Evolutionary conservation across 208 protist genomes (phyloP).

Genomic region (Acanthamoeba healyi): DNA sequence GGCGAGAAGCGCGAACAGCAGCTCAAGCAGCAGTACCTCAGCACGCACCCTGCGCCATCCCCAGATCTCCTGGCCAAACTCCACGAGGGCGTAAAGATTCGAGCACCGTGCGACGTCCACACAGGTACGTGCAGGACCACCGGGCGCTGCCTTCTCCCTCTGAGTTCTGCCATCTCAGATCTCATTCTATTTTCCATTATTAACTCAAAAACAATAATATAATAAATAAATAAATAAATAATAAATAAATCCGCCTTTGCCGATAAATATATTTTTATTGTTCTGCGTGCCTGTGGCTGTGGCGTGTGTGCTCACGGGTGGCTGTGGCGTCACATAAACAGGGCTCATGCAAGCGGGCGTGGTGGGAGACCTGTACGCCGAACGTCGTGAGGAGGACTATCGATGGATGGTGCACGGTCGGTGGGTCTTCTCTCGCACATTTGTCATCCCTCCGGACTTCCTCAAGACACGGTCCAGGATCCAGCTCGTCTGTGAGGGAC

Average conservation of each 20-base stretch:
- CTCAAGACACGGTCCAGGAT: not conserved
- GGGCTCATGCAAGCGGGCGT: conserved; percentile 46
- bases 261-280: too few species aligned
- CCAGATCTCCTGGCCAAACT: conserved; percentile 6
- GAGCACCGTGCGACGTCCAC: not conserved
- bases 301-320: too few species aligned
- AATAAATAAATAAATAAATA: not conserved
- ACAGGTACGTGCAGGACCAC: not conserved
- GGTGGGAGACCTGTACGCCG: conserved; percentile 51
- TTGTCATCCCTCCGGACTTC: not conserved
- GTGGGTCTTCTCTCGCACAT: conserved; percentile 35
- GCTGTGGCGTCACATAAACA: too few species aligned
- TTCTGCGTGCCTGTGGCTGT: too few species aligned
- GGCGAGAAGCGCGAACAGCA: conserved; percentile 24
- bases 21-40: conserved; percentile 32
- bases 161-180: not conserved
- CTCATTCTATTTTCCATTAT: too few species aligned
- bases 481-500: conserved; percentile 26
- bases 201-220: not conserved
- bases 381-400: conserved; percentile 15
- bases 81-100: not conserved
- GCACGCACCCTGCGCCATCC: not conserved
- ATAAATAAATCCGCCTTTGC: too few species aligned
- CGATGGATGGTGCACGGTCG: conserved; percentile 36
- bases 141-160: not conserved